Percentiles rank a stretch among this genome's conserved stretches.
Conservation (phyloP, 345 rosid species). For the Syzygium grande region DNA sequence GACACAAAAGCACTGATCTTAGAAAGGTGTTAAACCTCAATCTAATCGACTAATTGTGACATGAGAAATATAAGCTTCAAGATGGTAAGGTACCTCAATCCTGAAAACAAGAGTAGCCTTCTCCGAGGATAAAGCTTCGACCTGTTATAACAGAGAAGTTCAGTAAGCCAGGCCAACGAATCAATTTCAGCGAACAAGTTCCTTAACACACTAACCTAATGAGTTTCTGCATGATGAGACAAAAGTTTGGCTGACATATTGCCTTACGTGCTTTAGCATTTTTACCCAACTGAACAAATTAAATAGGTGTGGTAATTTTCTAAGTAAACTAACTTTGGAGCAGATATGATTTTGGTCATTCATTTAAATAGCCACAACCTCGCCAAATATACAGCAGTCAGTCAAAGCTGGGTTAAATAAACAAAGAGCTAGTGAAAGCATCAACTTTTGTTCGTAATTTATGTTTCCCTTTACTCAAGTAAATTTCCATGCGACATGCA, state of each 20-base stretch:
- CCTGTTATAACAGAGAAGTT: slow-evolving; percentile 28
- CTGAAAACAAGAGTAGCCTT: slow-evolving; percentile 77
- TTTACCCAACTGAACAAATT: background rate
- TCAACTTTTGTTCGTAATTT: background rate
- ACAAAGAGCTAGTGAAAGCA: background rate
- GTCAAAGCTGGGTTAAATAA: background rate
- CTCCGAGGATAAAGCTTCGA: slow-evolving; percentile 86
- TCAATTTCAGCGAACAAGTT: background rate
- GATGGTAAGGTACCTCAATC: slow-evolving; percentile 55
- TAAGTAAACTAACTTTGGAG: background rate
- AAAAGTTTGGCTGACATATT: background rate
- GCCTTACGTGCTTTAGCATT: background rate
- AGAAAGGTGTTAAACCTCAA: background rate
- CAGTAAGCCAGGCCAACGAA: background rate
- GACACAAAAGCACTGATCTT: background rate
- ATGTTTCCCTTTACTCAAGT: background rate
- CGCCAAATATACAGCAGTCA: background rate
- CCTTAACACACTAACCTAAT: background rate
- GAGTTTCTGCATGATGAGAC: background rate
- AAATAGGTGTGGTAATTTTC: background rate
- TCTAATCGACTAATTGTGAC: background rate
- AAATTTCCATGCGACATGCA: background rate
- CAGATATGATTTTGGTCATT: background rate
- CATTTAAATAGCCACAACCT: background rate
- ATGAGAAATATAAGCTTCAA: background rate